phyloP scores from a whole-genome alignment of 2,329 filamentous ascomycete species.

The Diplodia sapinea region DNA sequence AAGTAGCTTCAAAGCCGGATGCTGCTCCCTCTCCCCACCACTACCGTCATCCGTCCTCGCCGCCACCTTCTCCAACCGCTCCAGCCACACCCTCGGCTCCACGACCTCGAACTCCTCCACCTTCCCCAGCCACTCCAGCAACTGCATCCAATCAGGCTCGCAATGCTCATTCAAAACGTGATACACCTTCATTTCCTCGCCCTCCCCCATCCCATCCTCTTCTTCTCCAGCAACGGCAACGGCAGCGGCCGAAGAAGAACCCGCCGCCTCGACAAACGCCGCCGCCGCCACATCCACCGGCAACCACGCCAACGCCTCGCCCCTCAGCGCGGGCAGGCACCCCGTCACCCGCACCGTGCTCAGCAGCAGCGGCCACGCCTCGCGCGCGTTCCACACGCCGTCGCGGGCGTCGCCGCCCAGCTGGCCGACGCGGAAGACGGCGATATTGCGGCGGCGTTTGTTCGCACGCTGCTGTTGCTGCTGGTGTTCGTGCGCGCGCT shows the following conservation, averaged over 20 bases:
- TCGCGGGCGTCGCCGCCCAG: constrained; percentile 45
- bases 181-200: constrained; percentile 45
- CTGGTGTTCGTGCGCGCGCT: constrained; percentile 43
- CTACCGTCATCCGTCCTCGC: not conserved
- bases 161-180: constrained; percentile 58
- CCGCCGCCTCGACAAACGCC: constrained; percentile 47
- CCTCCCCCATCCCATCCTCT: not conserved
- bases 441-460: constrained; percentile 39
- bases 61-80: constrained; percentile 43
- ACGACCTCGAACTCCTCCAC: constrained; percentile 51
- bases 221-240: not conserved
- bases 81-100: constrained; percentile 50
- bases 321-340: constrained; percentile 41
- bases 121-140: constrained; percentile 55
- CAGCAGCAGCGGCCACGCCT: constrained; percentile 47
- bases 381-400: constrained; percentile 43
- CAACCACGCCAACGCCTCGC: constrained; percentile 43
- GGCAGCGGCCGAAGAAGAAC: constrained; percentile 18
- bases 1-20: constrained; percentile 56
- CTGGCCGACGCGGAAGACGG: constrained; percentile 50
- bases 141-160: constrained; percentile 52
- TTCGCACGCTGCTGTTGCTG: not conserved
- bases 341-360: constrained; percentile 41
- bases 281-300: constrained; percentile 50
- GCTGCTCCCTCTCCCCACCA: constrained; percentile 37